phyloP scores from a whole-genome alignment of 176 grass and related monocot genomes.

The Oryza coarctata region DNA sequence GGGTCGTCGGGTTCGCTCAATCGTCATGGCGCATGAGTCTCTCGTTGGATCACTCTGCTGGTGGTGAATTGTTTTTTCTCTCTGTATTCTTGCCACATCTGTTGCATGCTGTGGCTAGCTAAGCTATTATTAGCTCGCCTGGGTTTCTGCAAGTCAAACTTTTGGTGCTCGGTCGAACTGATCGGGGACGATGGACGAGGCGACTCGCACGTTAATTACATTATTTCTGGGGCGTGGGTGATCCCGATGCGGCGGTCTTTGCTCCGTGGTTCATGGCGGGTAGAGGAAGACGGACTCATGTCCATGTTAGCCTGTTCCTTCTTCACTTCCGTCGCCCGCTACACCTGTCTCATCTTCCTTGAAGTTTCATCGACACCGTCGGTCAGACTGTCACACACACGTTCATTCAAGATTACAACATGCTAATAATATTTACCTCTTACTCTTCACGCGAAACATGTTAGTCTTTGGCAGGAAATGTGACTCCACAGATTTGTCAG shows the following conservation, averaged over 20 bases:
- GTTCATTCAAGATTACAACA: background rate
- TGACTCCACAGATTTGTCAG: background rate
- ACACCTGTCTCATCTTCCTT: background rate
- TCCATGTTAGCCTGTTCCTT: background rate
- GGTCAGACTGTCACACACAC: background rate
- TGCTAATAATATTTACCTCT: background rate
- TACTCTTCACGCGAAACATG: background rate
- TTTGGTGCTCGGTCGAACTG: slow-evolving; percentile 8
- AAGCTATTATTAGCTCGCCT: background rate
- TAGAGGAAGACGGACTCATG: background rate
- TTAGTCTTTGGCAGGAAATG: background rate
- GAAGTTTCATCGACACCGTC: background rate
- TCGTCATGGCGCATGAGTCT: background rate
- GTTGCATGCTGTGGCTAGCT: background rate
- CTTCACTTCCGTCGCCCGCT: background rate
- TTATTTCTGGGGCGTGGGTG: background rate
- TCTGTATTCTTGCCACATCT: background rate
- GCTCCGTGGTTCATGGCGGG: slow-evolving; percentile 36
- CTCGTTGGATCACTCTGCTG: background rate
- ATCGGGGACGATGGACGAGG: background rate
- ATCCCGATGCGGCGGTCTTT: slow-evolving; percentile 47
- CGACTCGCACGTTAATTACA: background rate
- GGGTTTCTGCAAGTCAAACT: slow-evolving; percentile 42
- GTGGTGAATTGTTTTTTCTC: background rate
- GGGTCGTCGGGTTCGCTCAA: background rate